phyloP scores from a whole-genome alignment of 208 protist genomes.

The Wallacemonas sp. region DNA sequence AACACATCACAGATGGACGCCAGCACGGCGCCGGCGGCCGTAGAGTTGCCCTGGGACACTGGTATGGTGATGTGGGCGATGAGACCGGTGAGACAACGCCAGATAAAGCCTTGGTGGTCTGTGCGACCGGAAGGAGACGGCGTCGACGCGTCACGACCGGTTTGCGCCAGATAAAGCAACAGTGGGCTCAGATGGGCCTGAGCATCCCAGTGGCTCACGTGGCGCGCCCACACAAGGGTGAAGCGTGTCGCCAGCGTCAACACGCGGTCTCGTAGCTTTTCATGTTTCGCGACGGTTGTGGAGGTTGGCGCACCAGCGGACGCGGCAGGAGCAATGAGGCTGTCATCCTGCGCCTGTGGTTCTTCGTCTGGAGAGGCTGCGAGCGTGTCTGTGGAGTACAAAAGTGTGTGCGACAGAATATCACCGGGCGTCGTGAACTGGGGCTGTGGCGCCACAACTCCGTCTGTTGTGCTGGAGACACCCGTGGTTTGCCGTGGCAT shows the following conservation, averaged over 20 bases:
- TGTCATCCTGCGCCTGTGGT: neutral
- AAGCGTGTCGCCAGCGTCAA: neutral
- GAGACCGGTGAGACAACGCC: neutral
- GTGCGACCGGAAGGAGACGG: no score
- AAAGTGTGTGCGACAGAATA: conserved; percentile 33
- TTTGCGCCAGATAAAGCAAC: conserved; percentile 13
- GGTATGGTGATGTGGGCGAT: neutral
- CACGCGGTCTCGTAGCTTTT: neutral
- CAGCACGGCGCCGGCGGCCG: neutral
- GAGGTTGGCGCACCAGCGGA: no score
- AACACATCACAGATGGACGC: neutral
- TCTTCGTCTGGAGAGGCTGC: neutral
- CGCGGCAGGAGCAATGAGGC: no score
- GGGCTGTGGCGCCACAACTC: no score
- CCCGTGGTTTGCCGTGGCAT: no score
- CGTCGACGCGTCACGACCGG: no score
- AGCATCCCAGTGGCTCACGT: neutral
- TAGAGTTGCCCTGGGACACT: neutral
- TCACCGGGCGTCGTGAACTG: conserved; percentile 30
- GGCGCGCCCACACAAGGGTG: neutral
- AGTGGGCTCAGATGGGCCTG: neutral
- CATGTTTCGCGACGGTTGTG: neutral
- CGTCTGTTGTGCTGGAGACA: no score
- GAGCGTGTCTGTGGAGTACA: conserved; percentile 28
- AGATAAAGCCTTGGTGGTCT: neutral